Percentiles rank a stretch among this genome's conserved stretches.
These are phyloP conservation scores for Tetrastigma voinierianum DNA, from an alignment of 164 flowering plant species.

Conservation along the genomic window DNA sequence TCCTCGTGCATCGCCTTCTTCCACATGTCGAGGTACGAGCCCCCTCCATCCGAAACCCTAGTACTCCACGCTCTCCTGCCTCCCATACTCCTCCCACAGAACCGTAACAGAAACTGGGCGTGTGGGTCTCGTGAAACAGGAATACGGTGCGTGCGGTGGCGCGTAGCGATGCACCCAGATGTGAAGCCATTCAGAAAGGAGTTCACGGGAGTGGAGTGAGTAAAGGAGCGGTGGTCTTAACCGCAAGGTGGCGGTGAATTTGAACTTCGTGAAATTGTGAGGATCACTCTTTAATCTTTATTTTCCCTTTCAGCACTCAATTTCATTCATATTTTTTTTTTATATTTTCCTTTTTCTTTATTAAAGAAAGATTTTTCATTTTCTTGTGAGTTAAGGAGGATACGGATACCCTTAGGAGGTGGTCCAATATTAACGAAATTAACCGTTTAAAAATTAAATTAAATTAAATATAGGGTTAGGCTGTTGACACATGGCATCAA, in stretches of 20 bases:
- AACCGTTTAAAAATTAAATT: too few species aligned
- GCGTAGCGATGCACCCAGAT: constrained; percentile 14
- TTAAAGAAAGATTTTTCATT: too few species aligned
- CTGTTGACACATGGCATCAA: too few species aligned
- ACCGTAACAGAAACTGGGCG: background rate
- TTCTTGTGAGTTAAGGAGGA: too few species aligned
- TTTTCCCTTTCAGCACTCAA: too few species aligned
- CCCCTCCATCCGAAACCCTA: constrained; percentile 39
- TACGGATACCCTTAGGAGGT: too few species aligned
- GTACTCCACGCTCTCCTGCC: constrained; percentile 4
- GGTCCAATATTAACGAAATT: too few species aligned
- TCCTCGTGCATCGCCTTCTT: constrained; percentile 62
- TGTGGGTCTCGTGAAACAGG: background rate
- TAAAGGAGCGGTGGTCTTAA: constrained; percentile 4
- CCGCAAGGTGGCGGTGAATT: background rate
- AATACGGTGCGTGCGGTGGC: constrained; percentile 21
- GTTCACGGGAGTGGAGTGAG: constrained; percentile 8
- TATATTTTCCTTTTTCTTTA: too few species aligned
- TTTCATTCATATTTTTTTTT: too few species aligned
- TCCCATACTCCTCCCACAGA: background rate
- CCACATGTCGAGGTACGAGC: constrained; percentile 87
- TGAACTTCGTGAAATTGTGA: constrained; percentile 2
- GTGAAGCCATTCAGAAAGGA: constrained; percentile 26
- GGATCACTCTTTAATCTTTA: background rate
- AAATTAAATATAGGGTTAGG: too few species aligned